A percentile compares a stretch with the other conserved stretches of the same genome.
Evolutionary conservation across 192 early-diverging fungal species (phyloP).

Genomic region (Rhizophagus sp.): DNA sequence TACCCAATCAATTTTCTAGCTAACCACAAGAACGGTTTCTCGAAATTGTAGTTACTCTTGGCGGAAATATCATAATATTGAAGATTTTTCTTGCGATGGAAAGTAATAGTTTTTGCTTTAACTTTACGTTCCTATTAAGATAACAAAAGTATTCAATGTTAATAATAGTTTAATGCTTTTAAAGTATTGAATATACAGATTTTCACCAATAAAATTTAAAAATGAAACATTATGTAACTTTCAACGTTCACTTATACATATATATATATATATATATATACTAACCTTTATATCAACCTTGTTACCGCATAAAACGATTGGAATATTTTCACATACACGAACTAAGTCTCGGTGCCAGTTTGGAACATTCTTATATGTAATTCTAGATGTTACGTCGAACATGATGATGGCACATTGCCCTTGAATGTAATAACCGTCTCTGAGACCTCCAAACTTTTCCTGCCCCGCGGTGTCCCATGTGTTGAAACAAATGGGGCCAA

Average conservation of each 20-base stretch:
- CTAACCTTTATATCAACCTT: slow-evolving; percentile 98
- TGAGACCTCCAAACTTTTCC: slow-evolving; percentile 99
- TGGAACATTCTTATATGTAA: slow-evolving; percentile 99
- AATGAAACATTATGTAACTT: background rate
- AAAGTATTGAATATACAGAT: no score
- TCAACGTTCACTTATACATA: background rate
- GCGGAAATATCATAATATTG: slow-evolving; percentile 99
- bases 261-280: slow-evolving; percentile 2
- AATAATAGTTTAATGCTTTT: background rate
- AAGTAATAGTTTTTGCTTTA: slow-evolving; percentile 99
- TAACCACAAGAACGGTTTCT: slow-evolving; percentile 99
- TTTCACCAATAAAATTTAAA: background rate
- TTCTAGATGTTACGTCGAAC: slow-evolving; percentile 99
- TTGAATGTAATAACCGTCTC: slow-evolving; percentile 99
- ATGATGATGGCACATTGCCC: slow-evolving; percentile 99
- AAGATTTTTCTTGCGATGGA: slow-evolving; percentile 99
- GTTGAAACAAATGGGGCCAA: slow-evolving; percentile 96
- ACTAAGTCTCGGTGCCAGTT: slow-evolving; percentile 99
- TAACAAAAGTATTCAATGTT: background rate
- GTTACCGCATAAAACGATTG: slow-evolving; percentile 99
- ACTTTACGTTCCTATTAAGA: slow-evolving; percentile 89
- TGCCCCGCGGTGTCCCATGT: slow-evolving; percentile 99
- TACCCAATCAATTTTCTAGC: slow-evolving; percentile 92
- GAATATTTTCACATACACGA: slow-evolving; percentile 99
- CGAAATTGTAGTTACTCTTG: slow-evolving; percentile 99